phyloP scores from a whole-genome alignment of 2,329 filamentous ascomycete species.

The Zymoseptoria crescenta region DNA sequence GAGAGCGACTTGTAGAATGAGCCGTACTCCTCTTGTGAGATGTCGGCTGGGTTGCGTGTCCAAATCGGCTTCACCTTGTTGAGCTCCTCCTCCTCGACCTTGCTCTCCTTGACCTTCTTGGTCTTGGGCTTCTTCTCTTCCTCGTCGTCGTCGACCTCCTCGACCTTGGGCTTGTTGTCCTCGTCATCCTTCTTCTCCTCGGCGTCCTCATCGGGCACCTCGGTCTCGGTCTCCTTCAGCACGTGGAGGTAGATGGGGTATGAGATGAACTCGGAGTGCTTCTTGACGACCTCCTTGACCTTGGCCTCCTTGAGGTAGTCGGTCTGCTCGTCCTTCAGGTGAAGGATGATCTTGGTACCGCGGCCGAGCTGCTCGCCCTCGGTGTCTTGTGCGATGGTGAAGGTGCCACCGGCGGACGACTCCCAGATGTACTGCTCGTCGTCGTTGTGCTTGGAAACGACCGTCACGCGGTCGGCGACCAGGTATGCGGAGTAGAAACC shows the following conservation, averaged over 20 bases:
- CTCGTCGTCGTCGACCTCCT: slow-evolving; percentile 74
- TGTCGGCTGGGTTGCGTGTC: slow-evolving; percentile 96
- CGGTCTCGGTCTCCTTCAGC: slow-evolving; percentile 96
- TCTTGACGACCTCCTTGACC: slow-evolving; percentile 99
- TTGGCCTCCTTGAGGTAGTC: slow-evolving; percentile 98
- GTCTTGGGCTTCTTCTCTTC: slow-evolving; percentile 91
- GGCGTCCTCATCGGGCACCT: slow-evolving; percentile 93
- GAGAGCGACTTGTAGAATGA: slow-evolving; percentile 99
- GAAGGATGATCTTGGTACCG: slow-evolving; percentile 95
- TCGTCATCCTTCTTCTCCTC: slow-evolving; percentile 64
- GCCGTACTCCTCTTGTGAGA: slow-evolving; percentile 92
- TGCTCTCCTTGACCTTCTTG: slow-evolving; percentile 98
- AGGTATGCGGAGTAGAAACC: slow-evolving; percentile 99
- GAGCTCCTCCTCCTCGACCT: slow-evolving; percentile 97
- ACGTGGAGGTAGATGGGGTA: slow-evolving; percentile 99
- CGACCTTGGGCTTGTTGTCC: slow-evolving; percentile 87
- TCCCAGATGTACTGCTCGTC: slow-evolving; percentile 99
- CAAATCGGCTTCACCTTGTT: slow-evolving; percentile 99
- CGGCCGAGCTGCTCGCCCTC: slow-evolving; percentile 86
- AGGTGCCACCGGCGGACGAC: slow-evolving; percentile 93
- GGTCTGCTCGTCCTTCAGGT: slow-evolving; percentile 98
- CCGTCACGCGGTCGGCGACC: slow-evolving; percentile 90
- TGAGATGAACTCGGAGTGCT: slow-evolving; percentile 99
- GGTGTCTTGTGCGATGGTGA: slow-evolving; percentile 84
- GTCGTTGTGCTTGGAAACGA: slow-evolving; percentile 98